Evolutionary conservation across 495 filamentous ascomycete species (phyloP).

Genomic region (Saxophila tyrrhenica): DNA sequence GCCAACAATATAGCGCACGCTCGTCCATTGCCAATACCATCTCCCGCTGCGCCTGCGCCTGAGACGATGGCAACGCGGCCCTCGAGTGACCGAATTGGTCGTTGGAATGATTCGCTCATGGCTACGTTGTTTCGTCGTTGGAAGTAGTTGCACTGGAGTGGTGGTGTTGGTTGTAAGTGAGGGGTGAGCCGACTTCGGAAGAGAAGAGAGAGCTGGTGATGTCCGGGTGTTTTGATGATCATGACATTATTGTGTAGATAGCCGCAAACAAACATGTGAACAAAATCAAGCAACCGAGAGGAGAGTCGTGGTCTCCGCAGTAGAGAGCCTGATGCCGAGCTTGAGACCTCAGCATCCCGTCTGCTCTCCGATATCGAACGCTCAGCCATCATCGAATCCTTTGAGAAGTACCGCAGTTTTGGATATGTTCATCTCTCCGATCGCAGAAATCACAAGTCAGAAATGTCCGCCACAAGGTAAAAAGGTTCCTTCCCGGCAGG

Average conservation of each 20-base stretch:
- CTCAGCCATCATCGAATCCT: no score
- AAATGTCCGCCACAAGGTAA: no score
- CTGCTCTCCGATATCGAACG: no score
- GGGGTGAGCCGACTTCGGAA: background rate
- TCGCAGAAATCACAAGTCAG: no score
- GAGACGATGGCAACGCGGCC: conserved; percentile 49
- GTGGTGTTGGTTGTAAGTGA: background rate
- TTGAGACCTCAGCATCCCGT: no score
- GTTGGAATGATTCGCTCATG: conserved; percentile 15
- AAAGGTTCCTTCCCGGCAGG: no score
- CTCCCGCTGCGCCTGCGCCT: conserved; percentile 42
- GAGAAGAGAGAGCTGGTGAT: background rate
- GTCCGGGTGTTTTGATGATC: background rate
- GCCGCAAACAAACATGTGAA: background rate
- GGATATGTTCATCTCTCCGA: no score
- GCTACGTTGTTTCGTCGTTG: background rate
- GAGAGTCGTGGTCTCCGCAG: no score
- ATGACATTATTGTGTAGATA: background rate
- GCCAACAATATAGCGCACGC: conserved; percentile 48
- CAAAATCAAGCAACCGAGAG: no score
- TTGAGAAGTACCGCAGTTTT: no score
- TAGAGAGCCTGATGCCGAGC: no score
- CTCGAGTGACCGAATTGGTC: conserved; percentile 21
- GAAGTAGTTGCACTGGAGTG: background rate
- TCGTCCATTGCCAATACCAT: conserved; percentile 48